Evolutionary conservation across 2,329 filamentous ascomycete species (phyloP), one percentile per base, ranked within the genome.

Genomic region (Leptographium radiaticola): DNA sequence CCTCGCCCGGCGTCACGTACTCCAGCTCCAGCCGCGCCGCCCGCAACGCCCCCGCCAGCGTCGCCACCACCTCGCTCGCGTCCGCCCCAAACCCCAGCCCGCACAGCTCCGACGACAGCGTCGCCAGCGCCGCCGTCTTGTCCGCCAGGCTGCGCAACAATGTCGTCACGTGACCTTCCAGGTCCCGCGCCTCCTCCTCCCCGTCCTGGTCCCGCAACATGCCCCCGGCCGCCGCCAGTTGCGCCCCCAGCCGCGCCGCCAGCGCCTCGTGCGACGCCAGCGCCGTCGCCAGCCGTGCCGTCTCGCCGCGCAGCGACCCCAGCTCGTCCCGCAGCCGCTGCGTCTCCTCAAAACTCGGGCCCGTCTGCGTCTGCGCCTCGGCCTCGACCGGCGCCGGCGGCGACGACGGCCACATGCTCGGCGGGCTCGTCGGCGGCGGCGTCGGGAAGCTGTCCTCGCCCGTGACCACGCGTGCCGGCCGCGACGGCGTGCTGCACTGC

Each of bases 21-120:
- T 83, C 80, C 2, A 83, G 72, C 59, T 83, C 79, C 0, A 83
- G 66, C 1, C 80, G 73, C 1, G 79, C 80, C 2, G 74, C 64
- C 20, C 79, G 75, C 65, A 84, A 77, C 2, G 74, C 70, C 2
- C 68, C 57, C 0, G 70, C 63, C 13, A 84, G 70, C 0, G 73
- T 69, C 1, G 67, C 57, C 9, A 83, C 61, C 54, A 77, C 71
- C n/a, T 74, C 72, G n/a, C 65, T 53, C 0, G 73, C 70, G 56
- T 78, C 73, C 11, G 8, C 59, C 57, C 1, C 75, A n/a, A 83
- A 83, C 7, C 78, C 79, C 0, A 83, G 70, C 1, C 63, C 61
- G 10, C 61, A 62, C 36, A 83, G 72, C 7, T 72, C 70, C 0
- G 65, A 57, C 44, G 69, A 70, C 1, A 83, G 68, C 0, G 71